Base-by-base conservation (phyloP, 2,329 filamentous ascomycete species). In the Aspergillus jensenii region DNA sequence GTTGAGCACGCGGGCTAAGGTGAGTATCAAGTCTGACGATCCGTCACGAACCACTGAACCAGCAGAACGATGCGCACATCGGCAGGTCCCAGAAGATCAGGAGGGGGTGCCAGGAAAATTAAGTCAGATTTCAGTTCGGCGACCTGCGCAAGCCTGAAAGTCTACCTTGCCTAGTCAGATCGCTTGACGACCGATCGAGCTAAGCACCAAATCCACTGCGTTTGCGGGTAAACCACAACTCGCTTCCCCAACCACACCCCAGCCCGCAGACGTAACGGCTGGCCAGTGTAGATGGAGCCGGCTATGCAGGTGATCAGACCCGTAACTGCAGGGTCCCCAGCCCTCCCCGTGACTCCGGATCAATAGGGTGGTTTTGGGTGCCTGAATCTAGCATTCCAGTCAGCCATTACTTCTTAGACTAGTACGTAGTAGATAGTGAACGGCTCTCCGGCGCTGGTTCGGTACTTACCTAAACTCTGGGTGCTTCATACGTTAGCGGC, bases 261-360 rank as follows among this genome's bases (percentile, higher is more conserved):
- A 68, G 56, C 60, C 65, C 60, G 64, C 65, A 60, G 56, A 46
- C 59, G 58, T 57, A 68, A 68, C 63, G 64, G 64, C 54, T 65
- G 59, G 56, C 56, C 60, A 43, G 63, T 58, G 65, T 63, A 61
- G 62, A 66, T 66, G 65, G 67, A 68, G 63, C 65, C 71, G 70
- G 68, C 58, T 72, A 71, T 74, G 71, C 70, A 74, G 64, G 72
- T 68, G 65, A 73, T 69, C 56, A 63, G 65, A 64, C 67, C 64
- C 63, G 65, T 66, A 58, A 62, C 59, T 60, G 60, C 56, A 61
- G 45, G 33, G 59, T 65, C 59, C 61, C 59, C 60, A 59, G 55
- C 55, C 57, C 55, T 59, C 50, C 62, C 61, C 60, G 54, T 57
- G 63, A 65, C 68, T 66, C 67, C 63, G 58, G 63, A 57, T 52